Evolutionary conservation across 2,329 filamentous ascomycete species (phyloP).

Genomic region (Colletotrichum sp.): DNA sequence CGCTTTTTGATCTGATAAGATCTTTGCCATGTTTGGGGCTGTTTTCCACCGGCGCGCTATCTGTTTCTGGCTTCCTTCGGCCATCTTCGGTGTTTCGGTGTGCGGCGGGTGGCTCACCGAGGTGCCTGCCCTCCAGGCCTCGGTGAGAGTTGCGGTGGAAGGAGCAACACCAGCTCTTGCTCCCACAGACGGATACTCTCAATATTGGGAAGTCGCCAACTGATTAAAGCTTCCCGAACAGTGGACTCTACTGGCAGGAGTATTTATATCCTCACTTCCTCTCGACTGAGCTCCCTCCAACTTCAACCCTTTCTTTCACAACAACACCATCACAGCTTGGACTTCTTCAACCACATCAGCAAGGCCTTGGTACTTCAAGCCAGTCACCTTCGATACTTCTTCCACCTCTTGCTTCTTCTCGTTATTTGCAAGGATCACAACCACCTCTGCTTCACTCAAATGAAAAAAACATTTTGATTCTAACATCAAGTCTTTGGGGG

Average conservation of each 20-base stretch:
- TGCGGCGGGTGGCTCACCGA: neutral
- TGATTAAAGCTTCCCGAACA: neutral
- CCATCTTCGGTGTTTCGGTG: neutral
- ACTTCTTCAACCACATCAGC: neutral
- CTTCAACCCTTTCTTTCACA: neutral
- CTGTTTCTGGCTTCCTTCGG: neutral
- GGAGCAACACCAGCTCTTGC: neutral
- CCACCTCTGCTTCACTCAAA: too few relatives aligned
- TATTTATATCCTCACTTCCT: neutral
- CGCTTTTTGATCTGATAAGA: conserved; percentile 12
- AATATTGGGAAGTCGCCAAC: accelerated
- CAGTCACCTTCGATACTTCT: too few relatives aligned
- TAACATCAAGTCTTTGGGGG: too few relatives aligned
- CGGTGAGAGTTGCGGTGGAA: neutral
- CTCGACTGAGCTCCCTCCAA: neutral
- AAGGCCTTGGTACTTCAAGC: neutral
- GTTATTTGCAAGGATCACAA: too few relatives aligned
- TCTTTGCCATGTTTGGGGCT: neutral
- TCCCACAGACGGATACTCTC: accelerated
- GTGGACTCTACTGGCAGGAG: accelerated
- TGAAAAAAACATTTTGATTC: too few relatives aligned
- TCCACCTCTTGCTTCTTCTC: too few relatives aligned
- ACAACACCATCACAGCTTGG: neutral
- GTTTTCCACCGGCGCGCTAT: neutral
- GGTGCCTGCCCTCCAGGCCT: neutral